Evolutionary conservation across 345 rosid genomes (phyloP).

Genomic region (Linum trigynum): DNA sequence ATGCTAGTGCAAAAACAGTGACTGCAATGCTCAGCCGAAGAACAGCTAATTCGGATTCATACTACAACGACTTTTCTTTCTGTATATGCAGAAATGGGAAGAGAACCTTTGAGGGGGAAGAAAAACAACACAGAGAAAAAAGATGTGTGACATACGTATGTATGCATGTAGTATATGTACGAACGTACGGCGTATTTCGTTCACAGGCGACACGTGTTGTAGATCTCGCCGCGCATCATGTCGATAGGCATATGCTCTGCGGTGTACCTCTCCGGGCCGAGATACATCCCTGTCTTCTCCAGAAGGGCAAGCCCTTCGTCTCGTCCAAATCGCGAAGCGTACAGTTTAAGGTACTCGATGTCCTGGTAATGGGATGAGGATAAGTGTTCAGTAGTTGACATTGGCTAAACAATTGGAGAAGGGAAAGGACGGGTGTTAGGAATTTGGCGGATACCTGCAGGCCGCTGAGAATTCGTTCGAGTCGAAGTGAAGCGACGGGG

Average conservation of each 20-base stretch:
- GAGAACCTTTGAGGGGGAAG: no score
- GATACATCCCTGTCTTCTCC: slow-evolving; percentile 79
- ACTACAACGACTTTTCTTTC: no score
- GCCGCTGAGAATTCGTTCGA: slow-evolving; percentile 90
- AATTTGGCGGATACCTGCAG: slow-evolving; percentile 49
- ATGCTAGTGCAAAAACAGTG: no score
- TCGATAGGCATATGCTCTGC: slow-evolving; percentile 75
- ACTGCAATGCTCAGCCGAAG: no score
- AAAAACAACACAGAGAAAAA: no score
- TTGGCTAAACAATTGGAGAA: not conserved
- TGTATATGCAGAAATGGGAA: no score
- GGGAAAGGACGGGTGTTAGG: not conserved
- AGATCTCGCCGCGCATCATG: slow-evolving; percentile 83
- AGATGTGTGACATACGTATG: not conserved
- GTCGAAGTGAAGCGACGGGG: slow-evolving; percentile 79
- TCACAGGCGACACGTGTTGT: slow-evolving; percentile 43
- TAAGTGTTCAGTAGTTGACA: not conserved
- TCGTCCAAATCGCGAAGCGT: slow-evolving; percentile 60
- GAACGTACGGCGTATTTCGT: not conserved
- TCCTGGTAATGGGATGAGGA: slow-evolving; percentile 28
- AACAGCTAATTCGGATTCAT: no score
- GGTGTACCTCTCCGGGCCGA: slow-evolving; percentile 91
- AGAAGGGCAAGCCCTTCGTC: slow-evolving; percentile 64
- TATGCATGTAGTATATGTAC: no score
- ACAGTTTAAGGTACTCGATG: slow-evolving; percentile 72